Evolutionary conservation across 2,329 filamentous ascomycete species (phyloP).

Genomic region (Erysiphe pulchra): DNA sequence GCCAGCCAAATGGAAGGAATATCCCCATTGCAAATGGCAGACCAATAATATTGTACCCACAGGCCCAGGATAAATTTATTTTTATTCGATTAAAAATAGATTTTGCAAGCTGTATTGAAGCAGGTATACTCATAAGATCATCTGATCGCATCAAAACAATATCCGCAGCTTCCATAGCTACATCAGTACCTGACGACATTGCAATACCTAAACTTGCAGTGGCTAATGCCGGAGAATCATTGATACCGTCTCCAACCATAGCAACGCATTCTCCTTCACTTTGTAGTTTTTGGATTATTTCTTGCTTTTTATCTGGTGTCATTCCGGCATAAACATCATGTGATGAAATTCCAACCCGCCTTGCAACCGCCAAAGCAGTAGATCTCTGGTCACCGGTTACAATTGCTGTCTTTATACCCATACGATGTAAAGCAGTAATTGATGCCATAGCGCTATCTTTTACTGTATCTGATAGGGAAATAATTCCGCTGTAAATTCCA

Average conservation of each 20-base stretch:
- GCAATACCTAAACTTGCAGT: constrained; percentile 86
- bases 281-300: constrained; percentile 58
- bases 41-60: constrained; percentile 73
- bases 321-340: constrained; percentile 67
- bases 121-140: constrained; percentile 79
- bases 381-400: constrained; percentile 79
- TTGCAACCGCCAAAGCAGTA: constrained; percentile 63
- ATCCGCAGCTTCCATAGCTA: constrained; percentile 92
- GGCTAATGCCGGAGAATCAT: constrained; percentile 84
- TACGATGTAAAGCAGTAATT: constrained; percentile 55
- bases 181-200: constrained; percentile 77
- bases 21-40: constrained; percentile 93
- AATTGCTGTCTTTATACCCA: constrained; percentile 71
- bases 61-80: constrained; percentile 78
- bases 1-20: constrained; percentile 69
- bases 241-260: constrained; percentile 98
- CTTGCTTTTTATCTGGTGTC: constrained; percentile 73
- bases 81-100: constrained; percentile 84
- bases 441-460: constrained; percentile 66
- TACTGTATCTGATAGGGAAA: constrained; percentile 72
- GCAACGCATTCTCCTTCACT: constrained; percentile 51
- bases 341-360: constrained; percentile 51
- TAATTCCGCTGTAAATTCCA: constrained; percentile 50
- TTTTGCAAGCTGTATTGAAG: constrained; percentile 54
- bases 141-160: constrained; percentile 87